Conservation (phyloP, 768 basidiomycete genomes). For the Tricholomella constricta region DNA sequence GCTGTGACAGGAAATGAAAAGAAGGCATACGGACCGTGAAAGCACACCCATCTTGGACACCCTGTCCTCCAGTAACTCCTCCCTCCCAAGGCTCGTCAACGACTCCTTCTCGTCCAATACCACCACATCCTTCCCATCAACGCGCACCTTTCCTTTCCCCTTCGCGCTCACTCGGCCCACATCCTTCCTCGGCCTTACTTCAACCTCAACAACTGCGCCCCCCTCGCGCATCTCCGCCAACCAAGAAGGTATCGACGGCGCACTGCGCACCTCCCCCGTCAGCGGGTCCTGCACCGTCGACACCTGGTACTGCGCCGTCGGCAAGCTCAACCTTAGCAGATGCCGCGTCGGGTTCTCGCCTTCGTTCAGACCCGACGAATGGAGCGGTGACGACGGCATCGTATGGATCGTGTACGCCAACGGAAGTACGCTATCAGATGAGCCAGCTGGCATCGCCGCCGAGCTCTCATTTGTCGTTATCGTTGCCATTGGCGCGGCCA, state of each 20-base stretch:
- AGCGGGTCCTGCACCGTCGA: conserved; percentile 81
- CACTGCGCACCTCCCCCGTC: conserved; percentile 63
- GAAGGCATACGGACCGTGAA: conserved; percentile 53
- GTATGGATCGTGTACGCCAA: conserved; percentile 65
- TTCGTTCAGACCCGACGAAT: conserved; percentile 62
- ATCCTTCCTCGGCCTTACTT: conserved; percentile 47
- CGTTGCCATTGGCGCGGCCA: not conserved
- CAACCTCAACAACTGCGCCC: conserved; percentile 52
- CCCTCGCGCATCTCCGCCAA: conserved; percentile 60
- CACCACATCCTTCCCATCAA: conserved; percentile 53
- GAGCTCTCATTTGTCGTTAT: conserved; percentile 1
- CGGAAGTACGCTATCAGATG: conserved; percentile 41
- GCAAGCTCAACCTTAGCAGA: conserved; percentile 74
- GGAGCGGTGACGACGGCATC: conserved; percentile 80
- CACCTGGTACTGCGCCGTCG: conserved; percentile 80
- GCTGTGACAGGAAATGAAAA: conserved; percentile 9
- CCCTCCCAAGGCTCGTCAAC: conserved; percentile 67
- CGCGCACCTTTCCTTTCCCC: conserved; percentile 34
- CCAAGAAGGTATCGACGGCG: conserved; percentile 74
- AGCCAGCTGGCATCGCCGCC: conserved; percentile 19
- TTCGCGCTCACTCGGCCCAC: conserved; percentile 26
- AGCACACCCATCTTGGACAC: conserved; percentile 66
- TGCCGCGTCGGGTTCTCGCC: conserved; percentile 64
- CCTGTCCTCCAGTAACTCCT: conserved; percentile 75
- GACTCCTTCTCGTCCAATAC: conserved; percentile 79